Evolutionary conservation across 352 stramenopile genomes (phyloP).

Genomic region (Thalassiosira hispida): DNA sequence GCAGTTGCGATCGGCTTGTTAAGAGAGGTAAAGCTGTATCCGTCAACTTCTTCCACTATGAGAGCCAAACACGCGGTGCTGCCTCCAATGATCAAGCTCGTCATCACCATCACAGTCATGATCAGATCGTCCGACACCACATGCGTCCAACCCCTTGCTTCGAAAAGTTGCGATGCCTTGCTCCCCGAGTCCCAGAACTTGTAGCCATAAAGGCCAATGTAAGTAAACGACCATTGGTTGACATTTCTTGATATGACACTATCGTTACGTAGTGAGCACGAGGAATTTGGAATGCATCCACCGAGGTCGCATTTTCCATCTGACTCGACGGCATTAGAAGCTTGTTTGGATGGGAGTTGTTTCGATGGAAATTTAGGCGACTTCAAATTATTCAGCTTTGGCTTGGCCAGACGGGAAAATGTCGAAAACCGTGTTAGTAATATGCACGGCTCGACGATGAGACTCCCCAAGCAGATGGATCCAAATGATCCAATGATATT

Average conservation of each 20-base stretch:
- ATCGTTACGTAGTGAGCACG: conserved; percentile 10
- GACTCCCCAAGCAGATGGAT: conserved; percentile 61
- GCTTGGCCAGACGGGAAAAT: conserved; percentile 32
- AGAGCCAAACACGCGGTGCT: conserved; percentile 54
- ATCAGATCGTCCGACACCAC: conserved; percentile 57
- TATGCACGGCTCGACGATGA: conserved; percentile 89
- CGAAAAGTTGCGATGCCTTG: conserved; percentile 54
- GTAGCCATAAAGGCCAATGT: conserved; percentile 75
- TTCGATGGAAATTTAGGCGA: conserved; percentile 70
- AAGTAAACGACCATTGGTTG: conserved; percentile 76
- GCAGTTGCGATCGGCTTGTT: conserved; percentile 64
- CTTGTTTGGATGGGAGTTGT: too few species aligned
- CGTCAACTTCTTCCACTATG: conserved; percentile 74
- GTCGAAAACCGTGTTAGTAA: conserved; percentile 39
- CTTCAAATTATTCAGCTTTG: conserved; percentile 18
- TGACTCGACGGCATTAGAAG: too few species aligned
- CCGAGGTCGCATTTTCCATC: not conserved
- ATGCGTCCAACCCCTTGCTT: conserved; percentile 56
- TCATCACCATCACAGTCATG: conserved; percentile 49
- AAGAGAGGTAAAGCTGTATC: conserved; percentile 68
- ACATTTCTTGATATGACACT: conserved; percentile 50
- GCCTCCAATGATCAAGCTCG: conserved; percentile 48
- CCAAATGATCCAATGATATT: conserved; percentile 52
- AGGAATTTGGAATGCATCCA: not conserved
- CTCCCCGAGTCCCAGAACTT: conserved; percentile 57